These are phyloP conservation scores for Oryza australiensis DNA, from an alignment of 176 grass and related monocot species.

Conservation along the genomic window DNA sequence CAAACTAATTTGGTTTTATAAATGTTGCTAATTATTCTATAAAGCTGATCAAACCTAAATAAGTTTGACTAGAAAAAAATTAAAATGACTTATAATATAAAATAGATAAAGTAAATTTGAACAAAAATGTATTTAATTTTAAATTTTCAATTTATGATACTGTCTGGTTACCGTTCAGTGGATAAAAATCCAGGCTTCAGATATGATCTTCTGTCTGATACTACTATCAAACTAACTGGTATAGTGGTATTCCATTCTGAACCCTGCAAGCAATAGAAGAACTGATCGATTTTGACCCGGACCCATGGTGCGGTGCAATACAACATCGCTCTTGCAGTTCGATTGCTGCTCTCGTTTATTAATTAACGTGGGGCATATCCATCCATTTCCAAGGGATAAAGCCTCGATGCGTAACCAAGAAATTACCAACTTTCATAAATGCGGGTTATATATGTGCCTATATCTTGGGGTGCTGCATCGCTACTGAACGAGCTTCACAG, in stretches of 20 bases:
- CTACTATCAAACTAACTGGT: no score
- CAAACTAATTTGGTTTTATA: no score
- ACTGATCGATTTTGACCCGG: neutral
- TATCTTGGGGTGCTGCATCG: neutral
- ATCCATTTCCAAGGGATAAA: neutral
- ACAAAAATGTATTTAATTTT: no score
- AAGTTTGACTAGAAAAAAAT: no score
- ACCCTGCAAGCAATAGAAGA: neutral
- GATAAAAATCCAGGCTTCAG: no score
- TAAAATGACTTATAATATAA: no score
- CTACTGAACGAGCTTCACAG: neutral
- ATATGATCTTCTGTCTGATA: no score
- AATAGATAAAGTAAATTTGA: no score
- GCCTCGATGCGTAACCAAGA: constrained; percentile 14
- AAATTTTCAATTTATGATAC: no score
- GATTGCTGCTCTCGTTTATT: neutral
- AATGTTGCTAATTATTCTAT: no score
- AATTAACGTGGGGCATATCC: neutral
- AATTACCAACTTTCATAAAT: neutral
- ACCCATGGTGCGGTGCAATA: neutral
- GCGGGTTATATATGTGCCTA: neutral
- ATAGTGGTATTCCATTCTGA: neutral
- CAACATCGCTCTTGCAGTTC: neutral
- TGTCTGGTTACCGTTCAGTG: no score
- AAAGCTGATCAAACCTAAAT: no score